Conservation (phyloP, 306 rosid genomes). For the Acacia melanoxylon region DNA sequence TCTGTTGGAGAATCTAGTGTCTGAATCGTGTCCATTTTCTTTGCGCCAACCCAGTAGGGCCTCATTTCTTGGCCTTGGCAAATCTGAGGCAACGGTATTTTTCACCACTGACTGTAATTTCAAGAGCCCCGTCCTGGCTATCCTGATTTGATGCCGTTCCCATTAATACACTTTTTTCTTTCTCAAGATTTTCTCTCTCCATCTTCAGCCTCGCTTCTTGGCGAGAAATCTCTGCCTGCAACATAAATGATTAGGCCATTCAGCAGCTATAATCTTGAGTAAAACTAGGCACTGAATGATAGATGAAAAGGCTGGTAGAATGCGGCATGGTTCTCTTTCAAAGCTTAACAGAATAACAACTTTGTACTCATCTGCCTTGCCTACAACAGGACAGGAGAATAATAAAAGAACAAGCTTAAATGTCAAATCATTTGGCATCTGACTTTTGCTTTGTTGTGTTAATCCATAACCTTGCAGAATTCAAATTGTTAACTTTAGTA, state of each 20-base stretch:
- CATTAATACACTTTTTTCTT: conserved; percentile 93
- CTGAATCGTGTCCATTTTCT: neutral
- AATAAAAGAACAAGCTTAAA: neutral
- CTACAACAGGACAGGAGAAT: neutral
- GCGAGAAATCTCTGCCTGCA: conserved; percentile 84
- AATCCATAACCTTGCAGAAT: neutral
- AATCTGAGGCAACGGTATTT: conserved; percentile 96
- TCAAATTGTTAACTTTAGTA: neutral
- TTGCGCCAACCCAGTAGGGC: conserved; percentile 5
- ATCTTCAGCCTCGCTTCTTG: conserved; percentile 96
- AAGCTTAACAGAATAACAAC: neutral
- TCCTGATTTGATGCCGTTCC: conserved; percentile 98
- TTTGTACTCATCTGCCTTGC: neutral
- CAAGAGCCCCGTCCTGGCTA: conserved; percentile 94
- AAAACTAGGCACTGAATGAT: conserved; percentile 1
- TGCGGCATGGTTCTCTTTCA: neutral
- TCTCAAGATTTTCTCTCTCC: conserved; percentile 95
- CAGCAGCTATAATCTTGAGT: neutral
- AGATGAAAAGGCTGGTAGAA: conserved; percentile 8
- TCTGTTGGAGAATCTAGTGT: neutral
- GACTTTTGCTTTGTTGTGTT: neutral
- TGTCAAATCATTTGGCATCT: neutral
- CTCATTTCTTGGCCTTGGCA: conserved; percentile 90
- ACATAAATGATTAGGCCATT: conserved; percentile 5
- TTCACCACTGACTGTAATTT: conserved; percentile 98